These are phyloP conservation scores for Cryptococcus sp. DNA, from an alignment of 1,284 basidiomycete genomes.

Conservation along the genomic window DNA sequence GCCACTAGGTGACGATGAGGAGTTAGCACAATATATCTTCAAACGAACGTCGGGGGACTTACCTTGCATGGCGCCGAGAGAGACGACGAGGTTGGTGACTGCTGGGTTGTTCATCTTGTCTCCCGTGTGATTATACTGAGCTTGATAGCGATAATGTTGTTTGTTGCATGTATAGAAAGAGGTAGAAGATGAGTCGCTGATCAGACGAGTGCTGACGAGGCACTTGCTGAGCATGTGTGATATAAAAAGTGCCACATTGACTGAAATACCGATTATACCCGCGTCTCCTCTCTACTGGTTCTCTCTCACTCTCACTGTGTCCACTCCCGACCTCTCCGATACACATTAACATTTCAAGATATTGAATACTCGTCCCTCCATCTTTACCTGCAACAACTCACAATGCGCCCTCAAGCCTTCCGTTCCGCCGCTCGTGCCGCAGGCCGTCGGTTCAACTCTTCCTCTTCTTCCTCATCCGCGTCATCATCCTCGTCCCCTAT, in stretches of 20 bases:
- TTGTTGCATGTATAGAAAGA: conserved; percentile 8
- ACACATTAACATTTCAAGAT: not conserved
- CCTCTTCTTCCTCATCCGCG: conserved; percentile 19
- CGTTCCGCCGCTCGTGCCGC: conserved; percentile 16
- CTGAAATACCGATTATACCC: not conserved
- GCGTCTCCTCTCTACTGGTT: not conserved
- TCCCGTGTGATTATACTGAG: not conserved
- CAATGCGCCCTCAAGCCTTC: conserved; percentile 25
- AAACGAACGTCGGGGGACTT: conserved; percentile 24
- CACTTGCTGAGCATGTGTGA: not conserved
- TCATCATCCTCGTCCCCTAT: conserved; percentile 23
- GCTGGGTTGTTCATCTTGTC: conserved; percentile 48
- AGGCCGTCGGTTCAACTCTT: conserved; percentile 32
- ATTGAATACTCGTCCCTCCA: conserved; percentile 9
- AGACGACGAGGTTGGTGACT: conserved; percentile 72
- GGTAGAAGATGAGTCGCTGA: not conserved
- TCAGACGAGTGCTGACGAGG: too few relatives aligned
- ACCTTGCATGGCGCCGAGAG: conserved; percentile 89
- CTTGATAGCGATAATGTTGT: conserved; percentile 1
- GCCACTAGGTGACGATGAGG: conserved; percentile 60
- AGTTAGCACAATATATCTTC: not conserved
- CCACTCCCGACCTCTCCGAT: too few relatives aligned
- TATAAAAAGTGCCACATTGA: not conserved
- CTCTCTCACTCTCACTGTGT: too few relatives aligned
- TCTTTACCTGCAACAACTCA: conserved; percentile 1